Base-by-base conservation (phyloP, 306 rosid species). In the Comarum palustre region DNA sequence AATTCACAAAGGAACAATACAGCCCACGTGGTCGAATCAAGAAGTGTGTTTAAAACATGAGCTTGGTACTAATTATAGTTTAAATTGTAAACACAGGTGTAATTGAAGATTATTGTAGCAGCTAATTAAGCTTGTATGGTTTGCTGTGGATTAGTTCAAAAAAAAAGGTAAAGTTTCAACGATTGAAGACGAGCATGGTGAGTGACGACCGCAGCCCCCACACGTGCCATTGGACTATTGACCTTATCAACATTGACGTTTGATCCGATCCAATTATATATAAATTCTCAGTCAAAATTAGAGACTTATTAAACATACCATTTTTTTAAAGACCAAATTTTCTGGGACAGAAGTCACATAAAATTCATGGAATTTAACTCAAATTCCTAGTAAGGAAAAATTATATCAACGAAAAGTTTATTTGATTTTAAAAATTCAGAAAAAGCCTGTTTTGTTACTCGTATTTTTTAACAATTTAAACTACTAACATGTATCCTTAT, bases 21-120 rank as follows among this genome's bases (percentile, higher is more conserved):
- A 29, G 60, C 47, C 77, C 77, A 73, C 47, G 69, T 73, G 46
- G 3, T 29, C 3, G 3, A 58, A 54, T 36, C 13, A 20, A 17
- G 0, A 6, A n/a, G 3, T 29, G 8, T 36, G 51, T 54, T 8
- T 55, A 29, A 31, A 15, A 15, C 38, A 34, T 34, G 38, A 34
- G 5, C 38, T 34, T 34, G n/a, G n/a, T n/a, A n/a, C n/a, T n/a
- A n/a, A n/a, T n/a, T n/a, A n/a, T n/a, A n/a, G 57, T 50, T 50
- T 50, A 19, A 50, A 19, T 2, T 11, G 5, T 24, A 25, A 25
- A 24, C 61, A 10, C 16, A 24, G 31, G 60, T 22, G 14, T 31
- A 27, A 54, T 50, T 42, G 3, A 42, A 42, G 13, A 42, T 42
- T 17, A 42, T 42, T 17, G 27, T 20, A 48, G 54, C 22, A n/a